Evolutionary conservation across 2,329 filamentous ascomycete species (phyloP), one percentile per base, ranked within the genome.

Genomic region (Eutypella sp.): DNA sequence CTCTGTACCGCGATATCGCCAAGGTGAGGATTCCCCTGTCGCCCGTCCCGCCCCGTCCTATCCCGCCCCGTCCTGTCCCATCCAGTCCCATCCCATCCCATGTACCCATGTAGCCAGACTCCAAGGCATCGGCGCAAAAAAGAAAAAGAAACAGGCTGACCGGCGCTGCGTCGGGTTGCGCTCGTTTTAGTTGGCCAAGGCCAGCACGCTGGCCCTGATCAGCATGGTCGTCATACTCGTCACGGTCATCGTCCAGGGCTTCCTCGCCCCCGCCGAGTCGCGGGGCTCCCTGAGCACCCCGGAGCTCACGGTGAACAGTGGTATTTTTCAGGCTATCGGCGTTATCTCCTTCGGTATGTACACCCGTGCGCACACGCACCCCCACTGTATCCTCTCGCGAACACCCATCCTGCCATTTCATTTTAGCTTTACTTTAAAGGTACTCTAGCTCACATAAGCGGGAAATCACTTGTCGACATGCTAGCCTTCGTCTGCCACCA

Each of bases 261-360:
- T 84, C 46, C 72, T 86, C 45, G 86, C 90, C 10, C 86, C 91
- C 5, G 60, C 75, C 20, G 85, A 89, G 43, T 75, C 82, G 15
- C 79, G 82, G 53, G 93, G 93, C 3, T 76, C 80, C 23, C 81
- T 96, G 45, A 79, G 75, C 51, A 80, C 78, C 46, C 78, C 84
- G 15, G 67, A 90, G 31, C 70, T 96, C 47, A 81, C 85, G n/a
- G 75, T 97, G 56, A 95, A 95, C 60, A 75, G 78, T 22, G 93
- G 92, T 40, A 84, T 99, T 47, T 95, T 97, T 61, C 91, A 97
- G 67, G 92, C 93, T 19, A 90, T 99, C 58, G 93, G 93, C 25
- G 92, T 99, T 16, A 99, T 99, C 57, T 97, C 93, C 4, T 99
- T 99, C 66, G 91, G 88, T 93, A 74, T 40, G 78, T 58, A 34